Evolutionary conservation across 768 basidiomycete genomes (phyloP), one percentile per base, ranked within the genome.

Genomic region (Tricholoma matsutake): DNA sequence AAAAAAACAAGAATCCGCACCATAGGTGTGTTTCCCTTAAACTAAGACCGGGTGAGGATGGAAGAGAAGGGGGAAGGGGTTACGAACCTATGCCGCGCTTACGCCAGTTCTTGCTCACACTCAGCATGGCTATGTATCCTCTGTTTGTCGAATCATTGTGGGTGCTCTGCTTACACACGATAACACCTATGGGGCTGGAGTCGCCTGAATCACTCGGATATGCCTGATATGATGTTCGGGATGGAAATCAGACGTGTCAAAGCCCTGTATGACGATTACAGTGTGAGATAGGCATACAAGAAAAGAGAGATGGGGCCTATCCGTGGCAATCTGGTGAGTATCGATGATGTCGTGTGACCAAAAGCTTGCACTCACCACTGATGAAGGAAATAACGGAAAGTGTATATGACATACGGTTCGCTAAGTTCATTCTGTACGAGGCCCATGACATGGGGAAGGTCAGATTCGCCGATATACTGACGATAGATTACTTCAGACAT

Each of bases 41-140:
- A 81, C 76, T 81, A 78, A 79, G 78, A 78, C 69, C 70, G 65
- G 66, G 76, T 78, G 75, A 80, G 79, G 77, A 74, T 65, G 69
- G 72, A 62, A 73, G 69, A 69, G 74, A 73, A 72, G 63, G 67
- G 39, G 73, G 67, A 63, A 69, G 65, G 57, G 63, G 61, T 63
- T 59, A 83, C 90, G 72, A 73, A 94, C 94, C 94, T 71, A 98
- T 94, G 34, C 97, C 96, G 57, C 88, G 86, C 74, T 96, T 91
- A 37, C 96, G 81, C 84, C 87, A 97, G 39, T 79, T 75, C 73
- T 87, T 88, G 73, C 84, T 82, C 29, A 98, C 94, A 69, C 92
- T 94, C 58, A 98, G 84, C 97, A 98, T 98, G 37, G 96, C 97
- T 61, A 99, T 96, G 72, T 99, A 99, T 13, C 97, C 97, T 71